Evolutionary conservation across 2,329 filamentous ascomycete genomes (phyloP).

Genomic region (Davidsoniella australis): DNA sequence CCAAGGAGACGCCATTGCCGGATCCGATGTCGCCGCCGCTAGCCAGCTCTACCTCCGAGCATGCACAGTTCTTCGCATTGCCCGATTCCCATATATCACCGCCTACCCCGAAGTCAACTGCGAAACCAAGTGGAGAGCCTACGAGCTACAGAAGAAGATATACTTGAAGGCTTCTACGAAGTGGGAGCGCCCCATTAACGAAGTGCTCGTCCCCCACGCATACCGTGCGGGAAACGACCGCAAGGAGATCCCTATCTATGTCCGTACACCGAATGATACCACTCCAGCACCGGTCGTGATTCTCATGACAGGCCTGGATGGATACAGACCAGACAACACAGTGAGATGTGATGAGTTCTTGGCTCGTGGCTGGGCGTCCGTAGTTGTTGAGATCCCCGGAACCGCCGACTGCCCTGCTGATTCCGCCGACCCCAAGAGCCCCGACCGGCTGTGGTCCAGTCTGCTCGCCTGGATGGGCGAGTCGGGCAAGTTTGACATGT

Average conservation of each 20-base stretch:
- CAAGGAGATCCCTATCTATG: constrained; percentile 42
- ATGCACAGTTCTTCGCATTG: constrained; percentile 56
- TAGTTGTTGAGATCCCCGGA: constrained; percentile 37
- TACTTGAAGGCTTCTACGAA: constrained; percentile 38
- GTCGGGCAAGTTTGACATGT: constrained; percentile 36
- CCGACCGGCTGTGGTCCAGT: constrained; percentile 46
- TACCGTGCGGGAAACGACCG: constrained; percentile 34
- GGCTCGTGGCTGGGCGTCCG: constrained; percentile 41
- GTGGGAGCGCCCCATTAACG: constrained; percentile 42
- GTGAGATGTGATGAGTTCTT: constrained; percentile 44
- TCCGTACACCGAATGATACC: constrained; percentile 37
- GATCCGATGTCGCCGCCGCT: constrained; percentile 34
- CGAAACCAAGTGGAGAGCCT: constrained; percentile 41
- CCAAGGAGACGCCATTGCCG: constrained; percentile 32
- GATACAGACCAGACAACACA: constrained; percentile 47
- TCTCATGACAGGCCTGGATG: constrained; percentile 44
- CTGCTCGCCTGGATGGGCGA: constrained; percentile 41
- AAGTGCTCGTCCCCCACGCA: constrained; percentile 43
- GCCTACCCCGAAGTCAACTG: constrained; percentile 23
- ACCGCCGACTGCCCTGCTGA: constrained; percentile 48
- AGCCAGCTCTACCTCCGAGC: constrained; percentile 51
- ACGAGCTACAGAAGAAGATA: constrained; percentile 45
- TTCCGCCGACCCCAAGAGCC: constrained; percentile 36
- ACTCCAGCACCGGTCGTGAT: constrained; percentile 30
- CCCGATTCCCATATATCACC: constrained; percentile 46